These are phyloP conservation scores for Marasmius oreades DNA, from an alignment of 1,284 basidiomycete genomes.

Conservation along the genomic window DNA sequence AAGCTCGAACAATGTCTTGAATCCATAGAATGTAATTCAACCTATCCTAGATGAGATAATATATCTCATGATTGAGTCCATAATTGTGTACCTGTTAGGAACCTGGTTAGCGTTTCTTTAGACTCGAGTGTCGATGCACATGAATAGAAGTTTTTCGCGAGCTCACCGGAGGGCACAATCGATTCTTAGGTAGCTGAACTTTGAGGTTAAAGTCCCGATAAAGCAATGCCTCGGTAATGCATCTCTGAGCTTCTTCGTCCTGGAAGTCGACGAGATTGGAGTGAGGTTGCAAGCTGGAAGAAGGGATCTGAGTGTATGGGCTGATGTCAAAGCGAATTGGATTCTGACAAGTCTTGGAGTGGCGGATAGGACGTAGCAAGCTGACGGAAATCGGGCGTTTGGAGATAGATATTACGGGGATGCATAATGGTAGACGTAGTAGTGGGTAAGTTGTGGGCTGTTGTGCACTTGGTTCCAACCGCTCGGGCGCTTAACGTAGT, in stretches of 20 bases:
- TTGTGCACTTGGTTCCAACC: no score
- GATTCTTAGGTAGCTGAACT: conserved; percentile 60
- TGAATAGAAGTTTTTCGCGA: conserved; percentile 17
- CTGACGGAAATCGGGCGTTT: conserved; percentile 58
- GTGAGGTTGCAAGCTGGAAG: background rate
- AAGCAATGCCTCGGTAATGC: conserved; percentile 73
- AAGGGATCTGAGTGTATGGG: conserved; percentile 24
- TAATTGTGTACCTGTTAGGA: conserved; percentile 54
- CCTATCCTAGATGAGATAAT: conserved; percentile 33
- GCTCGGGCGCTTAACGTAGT: no score
- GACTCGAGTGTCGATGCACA: background rate
- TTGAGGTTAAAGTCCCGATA: conserved; percentile 69
- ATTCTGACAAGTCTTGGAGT: conserved; percentile 58
- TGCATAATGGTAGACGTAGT: conserved; percentile 43
- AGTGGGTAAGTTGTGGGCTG: background rate
- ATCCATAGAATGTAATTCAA: conserved; percentile 74
- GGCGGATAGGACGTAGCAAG: conserved; percentile 59
- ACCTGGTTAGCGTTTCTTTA: conserved; percentile 35
- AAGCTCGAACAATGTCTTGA: conserved; percentile 40
- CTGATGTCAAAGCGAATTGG: background rate
- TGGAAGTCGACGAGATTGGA: conserved; percentile 68
- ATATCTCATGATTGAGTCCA: background rate
- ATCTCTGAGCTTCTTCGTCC: conserved; percentile 68
- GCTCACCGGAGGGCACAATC: conserved; percentile 82
- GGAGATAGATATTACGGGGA: conserved; percentile 52